Conservation (phyloP, 345 rosid species). For the Hibiscus mutabilis region DNA sequence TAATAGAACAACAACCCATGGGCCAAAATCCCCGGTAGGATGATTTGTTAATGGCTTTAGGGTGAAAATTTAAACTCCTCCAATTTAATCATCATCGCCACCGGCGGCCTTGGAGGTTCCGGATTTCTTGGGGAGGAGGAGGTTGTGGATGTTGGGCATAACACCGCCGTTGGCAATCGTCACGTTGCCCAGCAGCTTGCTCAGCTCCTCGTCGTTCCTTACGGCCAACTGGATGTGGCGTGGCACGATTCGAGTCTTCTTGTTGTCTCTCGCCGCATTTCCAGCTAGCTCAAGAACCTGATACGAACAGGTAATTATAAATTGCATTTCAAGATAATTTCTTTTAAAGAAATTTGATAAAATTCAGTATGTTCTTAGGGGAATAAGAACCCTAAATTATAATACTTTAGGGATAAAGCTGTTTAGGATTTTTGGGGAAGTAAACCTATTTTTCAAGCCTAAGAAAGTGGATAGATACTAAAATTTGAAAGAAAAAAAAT, state of each 20-base stretch:
- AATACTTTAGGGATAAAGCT: neutral
- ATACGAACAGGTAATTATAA: neutral
- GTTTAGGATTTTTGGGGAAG: too few relatives aligned
- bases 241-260: slow-evolving; percentile 85
- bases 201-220: slow-evolving; percentile 88
- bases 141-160: slow-evolving; percentile 96
- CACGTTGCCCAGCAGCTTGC: slow-evolving; percentile 93
- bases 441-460: too few relatives aligned
- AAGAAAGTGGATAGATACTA: neutral
- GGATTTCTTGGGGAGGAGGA: slow-evolving; percentile 81
- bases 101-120: slow-evolving; percentile 61
- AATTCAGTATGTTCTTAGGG: neutral
- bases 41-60: neutral
- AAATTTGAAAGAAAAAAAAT: neutral
- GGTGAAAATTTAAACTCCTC: slow-evolving; percentile 15
- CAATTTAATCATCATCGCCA: slow-evolving; percentile 38
- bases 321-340: neutral
- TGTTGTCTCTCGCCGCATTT: slow-evolving; percentile 86
- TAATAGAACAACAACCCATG: neutral
- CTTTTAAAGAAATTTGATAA: neutral
- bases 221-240: slow-evolving; percentile 90
- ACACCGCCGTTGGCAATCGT: slow-evolving; percentile 95
- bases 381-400: neutral
- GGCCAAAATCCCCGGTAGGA: neutral
- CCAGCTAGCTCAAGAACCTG: slow-evolving; percentile 92